Evolutionary conservation across 352 stramenopile genomes (phyloP).

Genomic region (Phytophthora gonapodyides): DNA sequence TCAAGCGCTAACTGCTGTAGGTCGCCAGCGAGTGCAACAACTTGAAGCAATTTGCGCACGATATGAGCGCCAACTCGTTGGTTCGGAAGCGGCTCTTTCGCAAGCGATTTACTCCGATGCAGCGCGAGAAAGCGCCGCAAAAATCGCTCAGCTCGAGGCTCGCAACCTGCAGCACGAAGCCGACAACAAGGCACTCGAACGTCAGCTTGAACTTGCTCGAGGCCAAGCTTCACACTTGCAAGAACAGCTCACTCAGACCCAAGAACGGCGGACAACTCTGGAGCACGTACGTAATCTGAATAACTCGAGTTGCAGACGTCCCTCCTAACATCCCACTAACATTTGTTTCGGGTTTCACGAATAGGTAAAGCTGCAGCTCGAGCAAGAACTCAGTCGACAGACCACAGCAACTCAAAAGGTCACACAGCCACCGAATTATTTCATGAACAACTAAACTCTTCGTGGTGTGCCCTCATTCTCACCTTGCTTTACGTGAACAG

Average conservation of each 20-base stretch:
- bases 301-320: no score
- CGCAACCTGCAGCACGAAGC: constrained; percentile 35
- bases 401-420: constrained; percentile 44
- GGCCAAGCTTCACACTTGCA: constrained; percentile 25
- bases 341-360: neutral
- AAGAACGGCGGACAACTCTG: constrained; percentile 30
- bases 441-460: neutral
- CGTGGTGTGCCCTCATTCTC: neutral
- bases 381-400: constrained; percentile 36
- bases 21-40: constrained; percentile 45
- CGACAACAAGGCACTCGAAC: constrained; percentile 39
- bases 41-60: constrained; percentile 41
- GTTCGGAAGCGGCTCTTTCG: constrained; percentile 53
- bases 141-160: constrained; percentile 40
- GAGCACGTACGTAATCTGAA: constrained; percentile 25
- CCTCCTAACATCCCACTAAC: no score
- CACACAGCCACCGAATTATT: neutral
- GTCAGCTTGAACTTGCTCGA: constrained; percentile 29
- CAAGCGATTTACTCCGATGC: constrained; percentile 49
- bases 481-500: constrained; percentile 22
- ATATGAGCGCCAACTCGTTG: constrained; percentile 61
- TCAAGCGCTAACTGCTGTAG: constrained; percentile 46
- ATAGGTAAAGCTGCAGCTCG: constrained; percentile 33
- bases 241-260: constrained; percentile 29
- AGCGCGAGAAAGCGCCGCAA: constrained; percentile 44